A percentile compares a stretch with the other conserved stretches of the same genome.
Conservation (phyloP, 2,329 filamentous ascomycete genomes). For the Periconia sp. region DNA sequence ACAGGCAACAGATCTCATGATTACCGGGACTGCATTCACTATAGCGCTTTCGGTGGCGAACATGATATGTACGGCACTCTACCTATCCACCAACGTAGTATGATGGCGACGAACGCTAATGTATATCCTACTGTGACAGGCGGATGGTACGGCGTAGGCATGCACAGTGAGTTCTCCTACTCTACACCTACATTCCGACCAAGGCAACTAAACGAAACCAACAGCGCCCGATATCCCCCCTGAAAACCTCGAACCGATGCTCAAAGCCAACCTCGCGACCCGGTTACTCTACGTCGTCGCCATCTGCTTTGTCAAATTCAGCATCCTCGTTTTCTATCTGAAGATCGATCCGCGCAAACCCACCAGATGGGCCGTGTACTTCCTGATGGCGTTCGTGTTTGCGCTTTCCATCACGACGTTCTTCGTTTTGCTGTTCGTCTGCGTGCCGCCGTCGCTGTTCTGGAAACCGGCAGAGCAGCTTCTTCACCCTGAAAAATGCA, state of each 20-base stretch:
- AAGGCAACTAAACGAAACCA: background rate
- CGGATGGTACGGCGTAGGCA: constrained; percentile 4
- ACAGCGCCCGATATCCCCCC: constrained; percentile 1
- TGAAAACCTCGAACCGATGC: constrained; percentile 5
- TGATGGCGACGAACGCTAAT: background rate
- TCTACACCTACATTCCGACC: background rate
- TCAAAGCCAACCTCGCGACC: constrained; percentile 7
- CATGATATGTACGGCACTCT: constrained; percentile 4
- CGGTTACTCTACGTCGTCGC: constrained; percentile 6
- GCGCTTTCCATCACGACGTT: constrained; percentile 5
- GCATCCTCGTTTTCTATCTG: constrained; percentile 8
- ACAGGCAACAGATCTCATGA: constrained; percentile 1
- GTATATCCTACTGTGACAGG: background rate
- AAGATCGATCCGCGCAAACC: constrained; percentile 6
- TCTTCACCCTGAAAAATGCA: constrained; percentile 4
- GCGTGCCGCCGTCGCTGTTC: constrained; percentile 7
- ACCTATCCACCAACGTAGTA: too few species aligned
- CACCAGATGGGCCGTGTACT: constrained; percentile 1
- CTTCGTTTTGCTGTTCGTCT: constrained; percentile 7
- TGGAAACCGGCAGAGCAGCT: constrained; percentile 2
- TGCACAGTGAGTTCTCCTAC: constrained; percentile 3
- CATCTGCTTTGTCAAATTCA: constrained; percentile 7
- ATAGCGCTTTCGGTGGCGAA: constrained; percentile 5
- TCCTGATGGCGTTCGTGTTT: constrained; percentile 4
- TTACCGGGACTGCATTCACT: constrained; percentile 1